Evolutionary conservation across 2,329 filamentous ascomycete species (phyloP), one percentile per base, ranked within the genome.

Genomic region (Xylaria sp.): DNA sequence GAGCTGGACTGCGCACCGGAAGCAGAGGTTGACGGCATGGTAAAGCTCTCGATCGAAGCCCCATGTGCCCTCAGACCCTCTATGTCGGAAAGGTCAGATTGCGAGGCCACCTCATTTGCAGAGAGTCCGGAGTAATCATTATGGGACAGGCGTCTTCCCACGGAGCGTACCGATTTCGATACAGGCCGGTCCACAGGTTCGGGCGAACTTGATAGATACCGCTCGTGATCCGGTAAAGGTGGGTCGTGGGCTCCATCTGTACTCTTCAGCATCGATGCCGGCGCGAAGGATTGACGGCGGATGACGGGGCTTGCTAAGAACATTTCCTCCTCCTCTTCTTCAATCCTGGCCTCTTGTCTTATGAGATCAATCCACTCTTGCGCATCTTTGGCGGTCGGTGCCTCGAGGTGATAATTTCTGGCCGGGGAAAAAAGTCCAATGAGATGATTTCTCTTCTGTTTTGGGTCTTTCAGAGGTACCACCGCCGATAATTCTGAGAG

Each of bases 351-450:
- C 75, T 96, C 91, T 65, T 84, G 84, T 57, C 94, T 88, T 75
- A 98, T 94, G 60, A 92, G 82, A 29, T 92, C 86, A 21, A 98
- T 92, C 96, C 96, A 99, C 76, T 92, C 90, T 70, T 92, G 88
- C 5, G 93, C 93, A 70, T 98, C 94, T 67, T 88, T 84, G 60
- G 90, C 87, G 3, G 87, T 91, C 37, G 85, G 79, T 0, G 93
- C 94, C 79, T 97, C 92, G 68, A 99, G 90, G 76, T 98, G 94
- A 81, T 92, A 97, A 82, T 98, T 98, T 73, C 92, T 91, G 18
- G 94, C 92, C 0, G 94, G 92, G 0, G 94, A 95, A 81, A 97
- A 99, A 54, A 98, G 87, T 23, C 93, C 96, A 78, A 99, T 98
- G 69, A 98, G 89, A 78, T 97, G 90, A 61, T 93, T 88, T 67